These are phyloP conservation scores for Citrus australasica DNA, from an alignment of 345 rosid species.

Conservation along the genomic window DNA sequence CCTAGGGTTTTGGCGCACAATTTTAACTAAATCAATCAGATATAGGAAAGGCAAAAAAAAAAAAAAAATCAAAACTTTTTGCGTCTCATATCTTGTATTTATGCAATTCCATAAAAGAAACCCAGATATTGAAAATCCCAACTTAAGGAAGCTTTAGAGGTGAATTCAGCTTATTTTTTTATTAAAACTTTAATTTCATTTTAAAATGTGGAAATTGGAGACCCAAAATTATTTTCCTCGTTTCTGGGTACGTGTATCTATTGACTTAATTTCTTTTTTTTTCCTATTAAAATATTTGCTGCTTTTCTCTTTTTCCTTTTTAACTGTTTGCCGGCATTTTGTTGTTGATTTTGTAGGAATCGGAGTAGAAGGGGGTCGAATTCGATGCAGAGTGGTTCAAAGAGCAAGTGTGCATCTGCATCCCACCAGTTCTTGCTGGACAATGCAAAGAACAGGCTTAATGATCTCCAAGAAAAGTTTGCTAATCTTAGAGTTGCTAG, in stretches of 20 bases:
- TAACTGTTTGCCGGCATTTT: background rate
- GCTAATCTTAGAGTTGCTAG: constrained; percentile 58
- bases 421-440: constrained; percentile 53
- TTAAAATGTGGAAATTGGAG: background rate
- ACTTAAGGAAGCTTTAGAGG: background rate
- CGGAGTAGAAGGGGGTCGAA: background rate
- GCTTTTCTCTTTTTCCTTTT: background rate
- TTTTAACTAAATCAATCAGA: background rate
- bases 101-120: background rate
- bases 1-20: background rate
- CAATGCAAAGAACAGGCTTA: constrained; percentile 52
- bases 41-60: background rate
- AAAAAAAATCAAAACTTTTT: background rate
- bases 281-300: background rate
- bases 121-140: background rate
- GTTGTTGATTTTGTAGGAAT: constrained; percentile 3
- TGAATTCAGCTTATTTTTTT: background rate
- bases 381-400: constrained; percentile 40
- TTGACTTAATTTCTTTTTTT: background rate
- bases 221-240: background rate
- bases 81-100: background rate
- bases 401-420: constrained; percentile 44
- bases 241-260: background rate
- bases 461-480: constrained; percentile 58
- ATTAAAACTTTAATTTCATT: background rate